A percentile compares a stretch with the other conserved stretches of the same genome.
phyloP scores from a whole-genome alignment of 176 grass and related monocot genomes.

The Saccharum spontaneum region DNA sequence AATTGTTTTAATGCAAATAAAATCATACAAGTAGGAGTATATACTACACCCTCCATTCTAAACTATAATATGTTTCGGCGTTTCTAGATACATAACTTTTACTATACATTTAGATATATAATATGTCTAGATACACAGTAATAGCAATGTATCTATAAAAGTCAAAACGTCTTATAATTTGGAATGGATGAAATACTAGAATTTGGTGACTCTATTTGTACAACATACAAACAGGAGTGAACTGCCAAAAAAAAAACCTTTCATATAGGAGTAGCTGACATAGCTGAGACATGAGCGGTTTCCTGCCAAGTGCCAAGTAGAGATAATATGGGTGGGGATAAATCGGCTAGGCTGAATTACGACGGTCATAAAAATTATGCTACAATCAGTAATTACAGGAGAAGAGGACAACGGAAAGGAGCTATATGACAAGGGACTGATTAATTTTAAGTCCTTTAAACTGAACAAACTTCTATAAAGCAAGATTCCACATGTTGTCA shows the following conservation, averaged over 20 bases:
- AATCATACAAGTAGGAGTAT: background rate
- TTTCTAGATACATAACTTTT: no score
- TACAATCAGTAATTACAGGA: conserved; percentile 21
- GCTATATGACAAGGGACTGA: conserved; percentile 2
- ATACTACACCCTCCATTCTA: no score
- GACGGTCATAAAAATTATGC: background rate
- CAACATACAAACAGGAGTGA: background rate
- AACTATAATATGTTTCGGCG: no score
- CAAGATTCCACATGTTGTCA: conserved; percentile 55
- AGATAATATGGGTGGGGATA: background rate
- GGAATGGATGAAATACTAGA: background rate
- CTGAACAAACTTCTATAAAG: conserved; percentile 59
- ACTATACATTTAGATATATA: no score
- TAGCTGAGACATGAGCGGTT: background rate
- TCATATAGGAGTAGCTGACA: background rate
- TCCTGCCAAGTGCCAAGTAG: background rate
- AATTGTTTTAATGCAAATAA: background rate
- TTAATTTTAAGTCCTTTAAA: conserved; percentile 47
- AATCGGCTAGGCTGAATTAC: background rate
- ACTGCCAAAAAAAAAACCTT: no score
- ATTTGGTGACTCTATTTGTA: background rate
- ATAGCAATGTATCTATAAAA: no score
- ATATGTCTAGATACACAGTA: no score
- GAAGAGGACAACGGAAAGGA: background rate
- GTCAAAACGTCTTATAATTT: no score